Evolutionary conservation across 2,329 filamentous ascomycete genomes (phyloP).

Genomic region (Allantophomopsis cytisporea): DNA sequence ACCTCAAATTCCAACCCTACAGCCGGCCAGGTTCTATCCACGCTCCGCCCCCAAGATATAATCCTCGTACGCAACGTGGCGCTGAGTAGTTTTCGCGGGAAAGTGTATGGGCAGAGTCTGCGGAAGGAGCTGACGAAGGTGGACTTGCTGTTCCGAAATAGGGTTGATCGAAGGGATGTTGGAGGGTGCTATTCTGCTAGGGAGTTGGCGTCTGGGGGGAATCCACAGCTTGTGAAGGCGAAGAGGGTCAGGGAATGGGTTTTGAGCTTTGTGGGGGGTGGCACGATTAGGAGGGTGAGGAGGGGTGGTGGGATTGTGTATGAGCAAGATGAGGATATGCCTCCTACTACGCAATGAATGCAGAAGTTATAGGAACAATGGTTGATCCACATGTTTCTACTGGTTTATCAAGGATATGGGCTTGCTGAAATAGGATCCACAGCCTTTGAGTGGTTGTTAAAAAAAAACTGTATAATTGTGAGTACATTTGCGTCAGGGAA

Average conservation of each 20-base stretch:
- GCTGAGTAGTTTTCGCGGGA: slow-evolving; percentile 58
- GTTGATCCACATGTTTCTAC: too few relatives aligned
- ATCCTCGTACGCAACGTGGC: slow-evolving; percentile 71
- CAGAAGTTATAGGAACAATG: too few relatives aligned
- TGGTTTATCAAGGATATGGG: too few relatives aligned
- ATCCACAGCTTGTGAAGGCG: slow-evolving; percentile 48
- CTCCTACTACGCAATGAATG: slow-evolving; percentile 16
- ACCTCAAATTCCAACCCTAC: too few relatives aligned
- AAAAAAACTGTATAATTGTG: too few relatives aligned
- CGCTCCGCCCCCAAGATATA: slow-evolving; percentile 58
- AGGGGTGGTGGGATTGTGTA: slow-evolving; percentile 3
- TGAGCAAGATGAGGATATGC: slow-evolving; percentile 8
- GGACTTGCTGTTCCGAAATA: slow-evolving; percentile 47
- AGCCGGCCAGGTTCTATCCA: slow-evolving; percentile 41
- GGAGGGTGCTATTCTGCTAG: slow-evolving; percentile 42
- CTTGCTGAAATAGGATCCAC: too few relatives aligned
- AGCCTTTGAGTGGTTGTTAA: too few relatives aligned
- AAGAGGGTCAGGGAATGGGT: slow-evolving; percentile 64
- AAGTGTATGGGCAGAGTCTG: slow-evolving; percentile 76
- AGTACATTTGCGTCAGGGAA: too few relatives aligned
- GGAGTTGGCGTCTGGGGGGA: slow-evolving; percentile 24
- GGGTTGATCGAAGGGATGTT: slow-evolving; percentile 33
- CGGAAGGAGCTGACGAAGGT: slow-evolving; percentile 57
- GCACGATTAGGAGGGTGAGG: background rate
- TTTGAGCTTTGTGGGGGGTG: slow-evolving; percentile 46